phyloP scores from a whole-genome alignment of 768 basidiomycete species.

The Tricholoma sp. region DNA sequence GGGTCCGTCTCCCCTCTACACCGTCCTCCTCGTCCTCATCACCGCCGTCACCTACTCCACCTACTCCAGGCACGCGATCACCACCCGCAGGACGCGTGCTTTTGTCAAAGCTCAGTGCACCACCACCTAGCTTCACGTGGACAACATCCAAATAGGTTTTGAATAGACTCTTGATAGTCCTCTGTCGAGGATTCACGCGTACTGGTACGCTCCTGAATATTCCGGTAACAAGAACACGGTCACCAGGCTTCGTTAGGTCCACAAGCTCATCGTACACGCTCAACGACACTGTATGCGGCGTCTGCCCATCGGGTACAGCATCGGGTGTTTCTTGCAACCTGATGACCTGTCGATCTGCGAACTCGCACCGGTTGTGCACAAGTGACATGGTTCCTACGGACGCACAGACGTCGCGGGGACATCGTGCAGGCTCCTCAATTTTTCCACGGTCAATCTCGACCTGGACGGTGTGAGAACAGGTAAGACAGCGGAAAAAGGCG shows the following conservation, averaged over 20 bases:
- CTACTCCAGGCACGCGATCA: constrained; percentile 64
- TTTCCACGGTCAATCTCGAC: constrained; percentile 98
- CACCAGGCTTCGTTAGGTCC: constrained; percentile 94
- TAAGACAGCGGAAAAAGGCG: constrained; percentile 96
- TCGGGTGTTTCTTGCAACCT: constrained; percentile 97
- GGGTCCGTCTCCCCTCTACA: constrained; percentile 36
- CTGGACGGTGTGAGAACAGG: constrained; percentile 94
- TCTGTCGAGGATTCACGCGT: constrained; percentile 88
- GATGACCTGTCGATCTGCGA: constrained; percentile 93
- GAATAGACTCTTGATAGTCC: constrained; percentile 92
- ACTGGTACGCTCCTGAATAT: constrained; percentile 95
- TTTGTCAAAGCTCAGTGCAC: constrained; percentile 71
- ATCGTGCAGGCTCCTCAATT: constrained; percentile 88
- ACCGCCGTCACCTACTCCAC: constrained; percentile 64
- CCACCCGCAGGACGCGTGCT: constrained; percentile 69
- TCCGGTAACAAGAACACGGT: constrained; percentile 84
- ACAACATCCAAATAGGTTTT: constrained; percentile 97
- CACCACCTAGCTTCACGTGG: constrained; percentile 78
- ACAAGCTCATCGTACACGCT: constrained; percentile 99
- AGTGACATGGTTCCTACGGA: constrained; percentile 88
- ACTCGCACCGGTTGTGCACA: constrained; percentile 95
- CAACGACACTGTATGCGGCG: constrained; percentile 93
- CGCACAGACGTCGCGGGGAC: constrained; percentile 91
- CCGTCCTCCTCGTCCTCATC: constrained; percentile 58
- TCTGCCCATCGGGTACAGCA: constrained; percentile 96